Percentiles rank a stretch among this genome's conserved stretches.
Evolutionary conservation across 1,284 basidiomycete species (phyloP).

Genomic region (Heliocybe sulcata): DNA sequence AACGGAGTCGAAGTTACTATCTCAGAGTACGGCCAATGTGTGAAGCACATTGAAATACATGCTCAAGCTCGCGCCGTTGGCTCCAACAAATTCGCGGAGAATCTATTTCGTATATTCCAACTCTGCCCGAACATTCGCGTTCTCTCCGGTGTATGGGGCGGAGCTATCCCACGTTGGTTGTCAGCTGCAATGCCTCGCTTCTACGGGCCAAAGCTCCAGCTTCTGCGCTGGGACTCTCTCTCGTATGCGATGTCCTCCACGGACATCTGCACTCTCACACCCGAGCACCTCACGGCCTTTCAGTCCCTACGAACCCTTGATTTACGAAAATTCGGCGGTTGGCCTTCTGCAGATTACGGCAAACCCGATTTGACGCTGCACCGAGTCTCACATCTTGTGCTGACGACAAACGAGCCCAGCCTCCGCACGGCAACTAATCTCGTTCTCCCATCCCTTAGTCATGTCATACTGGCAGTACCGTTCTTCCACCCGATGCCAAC

Average conservation of each 20-base stretch:
- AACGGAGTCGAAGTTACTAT: background rate
- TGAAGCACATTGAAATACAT: constrained; percentile 33
- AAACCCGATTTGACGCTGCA: constrained; percentile 22
- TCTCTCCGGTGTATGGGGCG: constrained; percentile 30
- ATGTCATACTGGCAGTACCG: constrained; percentile 13
- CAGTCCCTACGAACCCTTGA: constrained; percentile 29
- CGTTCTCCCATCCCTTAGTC: constrained; percentile 27
- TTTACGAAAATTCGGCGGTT: constrained; percentile 25
- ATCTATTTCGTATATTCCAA: constrained; percentile 31
- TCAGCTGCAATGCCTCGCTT: constrained; percentile 24
- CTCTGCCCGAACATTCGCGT: constrained; percentile 32
- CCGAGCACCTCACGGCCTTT: constrained; percentile 30
- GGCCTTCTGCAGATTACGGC: constrained; percentile 3
- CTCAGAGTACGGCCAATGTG: constrained; percentile 31
- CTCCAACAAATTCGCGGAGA: constrained; percentile 27
- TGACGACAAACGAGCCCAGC: constrained; percentile 26
- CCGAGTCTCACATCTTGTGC: constrained; percentile 26
- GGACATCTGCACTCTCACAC: constrained; percentile 11
- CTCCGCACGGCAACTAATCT: constrained; percentile 26
- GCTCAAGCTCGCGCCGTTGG: constrained; percentile 31
- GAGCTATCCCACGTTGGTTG: constrained; percentile 28
- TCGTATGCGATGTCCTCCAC: constrained; percentile 13
- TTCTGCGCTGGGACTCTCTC: constrained; percentile 27
- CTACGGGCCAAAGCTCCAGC: constrained; percentile 29
- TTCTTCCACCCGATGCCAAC: constrained; percentile 18